These are phyloP conservation scores for Psilocybe cyanescens DNA, from an alignment of 768 basidiomycete genomes.

Conservation along the genomic window DNA sequence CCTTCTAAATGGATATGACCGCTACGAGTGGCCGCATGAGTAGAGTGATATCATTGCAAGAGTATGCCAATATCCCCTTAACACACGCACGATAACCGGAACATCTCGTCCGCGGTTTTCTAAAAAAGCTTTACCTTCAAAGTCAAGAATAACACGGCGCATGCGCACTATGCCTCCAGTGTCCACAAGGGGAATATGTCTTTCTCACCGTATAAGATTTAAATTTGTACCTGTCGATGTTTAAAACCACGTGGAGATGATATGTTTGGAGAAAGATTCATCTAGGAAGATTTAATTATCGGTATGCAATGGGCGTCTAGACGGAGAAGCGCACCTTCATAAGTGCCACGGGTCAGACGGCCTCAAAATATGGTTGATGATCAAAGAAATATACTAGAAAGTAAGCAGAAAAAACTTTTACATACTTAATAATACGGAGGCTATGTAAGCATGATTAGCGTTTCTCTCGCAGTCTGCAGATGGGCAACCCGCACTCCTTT, in stretches of 20 bases:
- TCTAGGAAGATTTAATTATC: neutral
- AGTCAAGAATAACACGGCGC: neutral
- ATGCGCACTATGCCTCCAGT: neutral
- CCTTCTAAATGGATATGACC: conserved; percentile 7
- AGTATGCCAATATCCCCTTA: conserved; percentile 7
- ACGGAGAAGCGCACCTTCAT: neutral
- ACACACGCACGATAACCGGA: conserved; percentile 3
- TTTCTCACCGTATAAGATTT: neutral
- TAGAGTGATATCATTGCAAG: neutral
- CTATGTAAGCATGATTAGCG: neutral
- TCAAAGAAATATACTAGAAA: neutral
- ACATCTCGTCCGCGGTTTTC: conserved; percentile 22
- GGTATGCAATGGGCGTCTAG: conserved; percentile 2
- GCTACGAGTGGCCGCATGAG: neutral
- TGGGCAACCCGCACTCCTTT: neutral
- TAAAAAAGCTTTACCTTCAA: conserved; percentile 13
- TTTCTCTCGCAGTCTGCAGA: neutral
- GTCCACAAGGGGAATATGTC: neutral
- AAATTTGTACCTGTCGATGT: neutral
- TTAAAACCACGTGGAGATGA: neutral
- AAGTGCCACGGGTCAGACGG: neutral
- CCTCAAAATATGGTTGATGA: neutral
- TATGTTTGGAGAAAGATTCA: neutral
- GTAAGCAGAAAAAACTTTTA: neutral
- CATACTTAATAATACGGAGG: neutral